Base-by-base conservation (phyloP, 2,329 filamentous ascomycete genomes). In the Verticillium nonalfalfae region DNA sequence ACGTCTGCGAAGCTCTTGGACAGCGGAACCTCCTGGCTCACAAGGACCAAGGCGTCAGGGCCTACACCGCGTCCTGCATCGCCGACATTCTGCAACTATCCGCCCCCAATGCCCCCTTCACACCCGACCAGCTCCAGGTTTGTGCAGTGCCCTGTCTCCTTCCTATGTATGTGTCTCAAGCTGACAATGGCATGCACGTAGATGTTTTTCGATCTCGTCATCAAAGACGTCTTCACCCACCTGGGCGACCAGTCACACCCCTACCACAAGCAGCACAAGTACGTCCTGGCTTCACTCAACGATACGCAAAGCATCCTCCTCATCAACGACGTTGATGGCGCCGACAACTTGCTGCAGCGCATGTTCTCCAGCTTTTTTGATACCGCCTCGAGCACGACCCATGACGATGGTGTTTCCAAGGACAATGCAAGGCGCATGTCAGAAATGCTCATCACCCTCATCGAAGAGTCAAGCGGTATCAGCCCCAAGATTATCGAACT, bases 281-380 rank as follows among this genome's bases (percentile, higher is more conserved):
- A 96, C 71, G 90, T 97, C 64, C 81, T 99, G 63, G 86, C 88
- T 64, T 97, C 93, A 18, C 84, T 99, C 35, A 89, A 92, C 61
- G 92, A 96, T 67, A 90, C 97, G 68, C 97, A 98, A 81, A 97
- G 93, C 76, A 91, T 99, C 52, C 85, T 98, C 9, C 85, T 99
- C 50, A 84, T 99, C 67, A 90, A 91, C 64, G 95, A 99, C 68
- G 85, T 98, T 45, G 89, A 93, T 33, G 89, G 90, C 61, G 85
- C 91, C 59, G 92, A 97, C 61, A 84, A 86, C 35, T 83, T 98
- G 55, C 86, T 96, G 33, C 79, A 91, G 9, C 85, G 90, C 56
- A 83, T 99, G 4, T 99, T 98, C 75, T 90, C 88, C 33, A 87
- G 85, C 58, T 93, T 94, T 68, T 99, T 99, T 74, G 96, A 99